Evolutionary conservation across 768 basidiomycete species (phyloP).

Genomic region (Tylopilus plumbeoviolaceoides): DNA sequence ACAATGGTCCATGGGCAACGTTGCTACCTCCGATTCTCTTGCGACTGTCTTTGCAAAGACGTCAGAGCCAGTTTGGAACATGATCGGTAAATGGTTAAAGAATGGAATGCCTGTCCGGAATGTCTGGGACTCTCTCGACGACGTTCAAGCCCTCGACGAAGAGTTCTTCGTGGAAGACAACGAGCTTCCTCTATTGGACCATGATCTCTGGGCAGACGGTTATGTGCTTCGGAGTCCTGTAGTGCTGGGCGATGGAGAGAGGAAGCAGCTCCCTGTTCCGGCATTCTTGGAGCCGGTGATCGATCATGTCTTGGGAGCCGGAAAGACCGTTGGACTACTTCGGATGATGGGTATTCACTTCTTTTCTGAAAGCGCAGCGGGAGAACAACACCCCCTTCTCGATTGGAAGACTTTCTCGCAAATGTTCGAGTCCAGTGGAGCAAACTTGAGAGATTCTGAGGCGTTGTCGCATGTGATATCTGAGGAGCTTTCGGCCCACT

Average conservation of each 20-base stretch:
- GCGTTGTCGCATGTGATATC: conserved; percentile 58
- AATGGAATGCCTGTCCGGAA: conserved; percentile 61
- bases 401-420: conserved; percentile 43
- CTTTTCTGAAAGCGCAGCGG: conserved; percentile 9
- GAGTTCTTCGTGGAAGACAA: conserved; percentile 82
- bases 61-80: conserved; percentile 70
- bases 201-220: conserved; percentile 78
- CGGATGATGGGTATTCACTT: conserved; percentile 44
- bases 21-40: conserved; percentile 49
- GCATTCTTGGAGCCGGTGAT: conserved; percentile 60
- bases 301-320: conserved; percentile 56
- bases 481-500: conserved; percentile 58
- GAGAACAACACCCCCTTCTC: conserved; percentile 28
- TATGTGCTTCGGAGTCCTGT: conserved; percentile 50
- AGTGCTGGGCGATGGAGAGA: conserved; percentile 25
- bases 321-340: conserved; percentile 75
- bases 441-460: conserved; percentile 51
- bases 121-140: conserved; percentile 25
- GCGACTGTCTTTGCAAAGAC: conserved; percentile 58
- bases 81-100: conserved; percentile 68
- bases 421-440: conserved; percentile 33
- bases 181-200: conserved; percentile 58
- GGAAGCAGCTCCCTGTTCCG: conserved; percentile 40
- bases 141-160: conserved; percentile 43
- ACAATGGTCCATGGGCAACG: conserved; percentile 56